Base-by-base conservation (phyloP, 2,329 filamentous ascomycete genomes). In the Elsinoe arachidis region DNA sequence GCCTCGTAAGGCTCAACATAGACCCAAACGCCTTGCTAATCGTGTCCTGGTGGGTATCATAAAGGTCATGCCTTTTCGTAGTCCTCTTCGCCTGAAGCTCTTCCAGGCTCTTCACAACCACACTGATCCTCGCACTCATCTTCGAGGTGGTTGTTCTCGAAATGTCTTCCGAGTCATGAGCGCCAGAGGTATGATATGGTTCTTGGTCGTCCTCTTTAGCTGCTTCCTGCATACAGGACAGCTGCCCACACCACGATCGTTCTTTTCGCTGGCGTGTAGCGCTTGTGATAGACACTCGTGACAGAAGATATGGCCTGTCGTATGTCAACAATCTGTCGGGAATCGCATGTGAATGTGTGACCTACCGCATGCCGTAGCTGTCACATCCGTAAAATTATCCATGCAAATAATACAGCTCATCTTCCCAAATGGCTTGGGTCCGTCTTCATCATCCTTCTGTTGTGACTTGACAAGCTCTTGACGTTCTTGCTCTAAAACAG, bases 371-470 rank as follows among this genome's bases (percentile, higher is more conserved):
- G 75, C 69, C 2, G 82, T 84, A 2, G 76, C 79, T 1, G 82
- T 84, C 9, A 82, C 74, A 65, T 84, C 76, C 7, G 77, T 81
- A 1, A 78, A 80, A 3, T 72, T 76, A 62, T 85, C 82, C 78
- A 85, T 80, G 68, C 82, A 85, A 19, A 85, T 80, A 44, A 83
- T 81, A 65, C 82, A 85, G 73, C 80, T 65, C 78, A 77, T 4
- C 69, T 76, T 19, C 70, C 78, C 62, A 78, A 72, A 56, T 10
- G 52, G 55, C 19, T 55, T 58, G 14, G 55, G 37, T 15, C 66
- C 61, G 34, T 67, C 66, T 9, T 65, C 64, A 5, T 68, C 56
- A 41, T 66, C 60, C 30, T 72, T 64, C 61, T 79, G 72, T 44
- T 57, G 56, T 7, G 75, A 70, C 57, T 75, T 74, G 37, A 80